Base-by-base conservation (phyloP, 805 yeast species). In the Osmozyma mogii region DNA sequence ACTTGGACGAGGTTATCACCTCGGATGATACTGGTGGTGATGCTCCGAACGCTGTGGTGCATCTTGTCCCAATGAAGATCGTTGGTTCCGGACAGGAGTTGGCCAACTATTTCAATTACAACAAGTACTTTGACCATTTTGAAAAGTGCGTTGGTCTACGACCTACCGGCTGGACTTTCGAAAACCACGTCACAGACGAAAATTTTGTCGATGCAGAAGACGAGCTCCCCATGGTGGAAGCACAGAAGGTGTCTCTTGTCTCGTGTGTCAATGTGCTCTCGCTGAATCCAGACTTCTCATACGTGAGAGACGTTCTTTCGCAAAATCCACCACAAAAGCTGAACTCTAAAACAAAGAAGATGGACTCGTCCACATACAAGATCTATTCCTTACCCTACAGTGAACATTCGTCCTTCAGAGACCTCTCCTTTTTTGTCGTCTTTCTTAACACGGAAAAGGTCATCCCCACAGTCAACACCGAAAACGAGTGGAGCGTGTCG, bases 121-220 rank as follows among this genome's bases (percentile, higher is more conserved):
- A 64, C 38, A 54, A 52, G 17, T 68, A 67, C 36, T 58, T 57
- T 22, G 54, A 50, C 16, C 54, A 60, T 24, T 80, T 70, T 48
- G 75, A 75, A 30, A 63, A 73, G 27, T 66, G 84, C 24, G 63
- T 82, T n/a, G 95, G 84, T 0, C 61, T 83, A 20, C 63, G 74
- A 29, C 96, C 97, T 0, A 87, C 96, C 0, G 97, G 97, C 0
- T 92, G 97, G 97, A 67, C 85, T 2, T 80, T 71, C 50, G 31
- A 42, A 31, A 13, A 17, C 22, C 28, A 28, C 7, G 37, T 31
- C 15, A 38, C 38, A 15, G 40, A 41, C 4, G 29, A 9, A 23
- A 17, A 19, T 11, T 28, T 21, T 5, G 21, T n/a, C 14, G 16
- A 16, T 9, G 11, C 15, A 8, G 19, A 24, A 6, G 35, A 29